A percentile compares a stretch with the other conserved stretches of the same genome.
Conservation (phyloP, 768 basidiomycete species). For the Tricholoma saponaceum region DNA sequence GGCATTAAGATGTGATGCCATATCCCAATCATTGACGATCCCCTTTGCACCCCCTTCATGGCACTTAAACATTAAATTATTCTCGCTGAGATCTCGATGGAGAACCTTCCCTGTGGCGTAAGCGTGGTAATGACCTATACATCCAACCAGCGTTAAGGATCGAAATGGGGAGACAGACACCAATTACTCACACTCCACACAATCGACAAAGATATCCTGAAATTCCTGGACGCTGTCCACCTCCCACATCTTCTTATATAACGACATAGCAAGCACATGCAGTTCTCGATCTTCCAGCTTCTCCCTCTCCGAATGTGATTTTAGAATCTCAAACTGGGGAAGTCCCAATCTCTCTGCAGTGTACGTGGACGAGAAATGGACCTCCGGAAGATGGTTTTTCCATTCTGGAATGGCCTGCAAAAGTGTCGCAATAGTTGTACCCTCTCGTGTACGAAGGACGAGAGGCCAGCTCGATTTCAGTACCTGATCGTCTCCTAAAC, state of each 20-base stretch:
- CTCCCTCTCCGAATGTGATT: not conserved
- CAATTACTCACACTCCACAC: slow-evolving; percentile 20
- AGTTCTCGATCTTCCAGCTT: slow-evolving; percentile 12
- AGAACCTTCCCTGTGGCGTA: too few species aligned
- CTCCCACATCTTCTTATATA: slow-evolving; percentile 19
- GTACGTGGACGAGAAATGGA: not conserved
- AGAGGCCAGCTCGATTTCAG: slow-evolving; percentile 16
- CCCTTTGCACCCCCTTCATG: slow-evolving; percentile 11
- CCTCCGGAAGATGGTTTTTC: slow-evolving; percentile 10
- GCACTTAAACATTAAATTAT: slow-evolving; percentile 23
- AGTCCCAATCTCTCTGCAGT: not conserved
- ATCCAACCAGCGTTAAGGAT: not conserved
- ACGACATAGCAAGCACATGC: slow-evolving; percentile 10
- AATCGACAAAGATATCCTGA: slow-evolving; percentile 23
- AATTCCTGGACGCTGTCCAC: slow-evolving; percentile 19
- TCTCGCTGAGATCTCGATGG: too few species aligned
- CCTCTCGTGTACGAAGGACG: slow-evolving; percentile 6
- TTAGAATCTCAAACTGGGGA: slow-evolving; percentile 6
- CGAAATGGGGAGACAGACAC: not conserved
- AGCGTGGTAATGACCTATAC: slow-evolving; percentile 23
- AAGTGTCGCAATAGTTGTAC: slow-evolving; percentile 4
- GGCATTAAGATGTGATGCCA: too few species aligned
- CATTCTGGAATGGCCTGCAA: too few species aligned
- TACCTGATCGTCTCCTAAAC: not conserved
- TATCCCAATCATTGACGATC: too few species aligned